Conservation (phyloP, 257 asterid genomes). For the Nicotiana tomentosiformis region DNA sequence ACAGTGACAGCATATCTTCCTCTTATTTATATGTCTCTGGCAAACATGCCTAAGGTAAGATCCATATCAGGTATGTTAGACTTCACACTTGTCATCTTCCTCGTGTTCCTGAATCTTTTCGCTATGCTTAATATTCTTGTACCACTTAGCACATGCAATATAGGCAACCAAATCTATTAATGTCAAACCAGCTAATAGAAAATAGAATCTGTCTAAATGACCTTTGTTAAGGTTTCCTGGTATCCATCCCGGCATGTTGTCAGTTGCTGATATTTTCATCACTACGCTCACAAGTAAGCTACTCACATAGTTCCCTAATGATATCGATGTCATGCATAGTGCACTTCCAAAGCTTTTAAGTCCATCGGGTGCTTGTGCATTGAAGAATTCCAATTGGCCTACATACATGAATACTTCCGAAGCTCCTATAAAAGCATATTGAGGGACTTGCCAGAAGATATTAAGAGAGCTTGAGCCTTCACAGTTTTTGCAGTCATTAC, state of each 20-base stretch:
- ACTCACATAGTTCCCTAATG: constrained; percentile 84
- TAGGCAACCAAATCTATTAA: constrained; percentile 55
- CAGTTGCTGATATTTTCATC: constrained; percentile 65
- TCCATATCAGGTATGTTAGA: constrained; percentile 12
- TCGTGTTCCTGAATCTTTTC: constrained; percentile 32
- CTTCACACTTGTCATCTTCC: constrained; percentile 29
- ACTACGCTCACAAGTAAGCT: constrained; percentile 74
- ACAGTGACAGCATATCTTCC: background rate
- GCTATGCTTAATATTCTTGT: constrained; percentile 47
- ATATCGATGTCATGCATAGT: constrained; percentile 90
- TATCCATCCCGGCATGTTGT: constrained; percentile 90
- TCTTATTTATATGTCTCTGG: constrained; percentile 1
- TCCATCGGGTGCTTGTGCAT: constrained; percentile 87
- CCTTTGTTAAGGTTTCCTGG: constrained; percentile 87
- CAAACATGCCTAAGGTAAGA: background rate
- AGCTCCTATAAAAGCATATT: constrained; percentile 82
- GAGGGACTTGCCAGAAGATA: constrained; percentile 97
- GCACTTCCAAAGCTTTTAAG: constrained; percentile 97
- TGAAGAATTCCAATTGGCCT: constrained; percentile 86
- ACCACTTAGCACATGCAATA: constrained; percentile 66
- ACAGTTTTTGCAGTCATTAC: constrained; percentile 55
- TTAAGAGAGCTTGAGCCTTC: constrained; percentile 84
- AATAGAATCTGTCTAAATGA: constrained; percentile 73
- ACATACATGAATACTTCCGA: constrained; percentile 97
- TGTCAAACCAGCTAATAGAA: constrained; percentile 75